phyloP scores from a whole-genome alignment of 495 filamentous ascomycete genomes.

The Aspergillus funiculosus region DNA sequence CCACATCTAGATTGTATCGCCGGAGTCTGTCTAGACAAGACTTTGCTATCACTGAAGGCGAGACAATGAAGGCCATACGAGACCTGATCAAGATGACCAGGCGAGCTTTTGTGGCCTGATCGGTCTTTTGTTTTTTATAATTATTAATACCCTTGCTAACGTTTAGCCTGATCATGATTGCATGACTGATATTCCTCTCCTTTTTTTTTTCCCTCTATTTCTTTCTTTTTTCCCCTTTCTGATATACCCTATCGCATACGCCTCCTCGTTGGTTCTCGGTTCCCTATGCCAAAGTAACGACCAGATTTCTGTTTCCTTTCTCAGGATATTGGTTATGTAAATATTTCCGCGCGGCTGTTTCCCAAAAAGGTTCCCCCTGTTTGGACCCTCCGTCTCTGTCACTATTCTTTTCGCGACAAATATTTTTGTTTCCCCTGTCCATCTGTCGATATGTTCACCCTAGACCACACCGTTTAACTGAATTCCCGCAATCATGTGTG shows the following conservation, averaged over 20 bases:
- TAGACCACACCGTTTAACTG: background rate
- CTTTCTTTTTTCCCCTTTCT: slow-evolving; percentile 28
- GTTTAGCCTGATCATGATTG: slow-evolving; percentile 14
- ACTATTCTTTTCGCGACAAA: slow-evolving; percentile 4
- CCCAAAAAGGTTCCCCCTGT: background rate
- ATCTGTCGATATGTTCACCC: slow-evolving; percentile 5
- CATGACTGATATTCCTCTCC: slow-evolving; percentile 8
- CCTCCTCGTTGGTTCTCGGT: too few relatives aligned
- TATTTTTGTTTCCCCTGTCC: slow-evolving; percentile 7
- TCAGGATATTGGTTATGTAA: slow-evolving; percentile 9
- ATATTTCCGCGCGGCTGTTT: slow-evolving; percentile 6
- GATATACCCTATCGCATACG: slow-evolving; percentile 15
- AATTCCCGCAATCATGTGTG: slow-evolving; percentile 13
- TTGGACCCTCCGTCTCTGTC: background rate
- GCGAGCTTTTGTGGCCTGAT: slow-evolving; percentile 22
- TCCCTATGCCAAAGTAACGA: too few relatives aligned
- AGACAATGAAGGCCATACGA: slow-evolving; percentile 13
- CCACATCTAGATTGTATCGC: slow-evolving; percentile 4
- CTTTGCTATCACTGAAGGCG: background rate
- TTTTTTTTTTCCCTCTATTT: slow-evolving; percentile 17
- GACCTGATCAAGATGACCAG: slow-evolving; percentile 12
- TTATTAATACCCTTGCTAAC: background rate
- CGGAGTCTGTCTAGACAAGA: slow-evolving; percentile 1
- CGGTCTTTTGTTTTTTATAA: background rate
- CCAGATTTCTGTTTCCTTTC: background rate